Evolutionary conservation across 129 eudicot genomes (phyloP), one percentile per base, ranked within the genome.

Genomic region (Arctium lappa): DNA sequence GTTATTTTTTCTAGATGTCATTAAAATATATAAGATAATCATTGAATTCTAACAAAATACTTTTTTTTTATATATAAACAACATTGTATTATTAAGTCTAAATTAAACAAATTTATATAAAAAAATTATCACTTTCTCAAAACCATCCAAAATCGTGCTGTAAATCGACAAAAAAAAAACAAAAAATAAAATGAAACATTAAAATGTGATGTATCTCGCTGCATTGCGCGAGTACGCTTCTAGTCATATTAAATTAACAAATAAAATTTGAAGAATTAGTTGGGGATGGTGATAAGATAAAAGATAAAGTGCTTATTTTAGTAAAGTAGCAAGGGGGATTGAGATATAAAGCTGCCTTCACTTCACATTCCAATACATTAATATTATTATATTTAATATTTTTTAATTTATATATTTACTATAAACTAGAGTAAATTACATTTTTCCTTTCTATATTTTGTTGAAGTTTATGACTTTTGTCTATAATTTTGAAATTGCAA

Each of bases 331-430:
- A 79, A 79, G 44, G 42, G 75, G 63, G 83, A 73, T 79, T 62
- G 83, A 79, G 87, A 79, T 84, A 72, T 84, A 84, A 84, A 78
- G 87, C 87, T 78, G 87, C 79, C 83, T 84, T 53, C 80, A 84
- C 83, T 84, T 53, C 80, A 84, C 79, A 84, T 84, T 79, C 83
- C 70, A 79, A 10, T 62, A 78, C 73, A 78, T 78, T 83, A 34
- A 39, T 71, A 63, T 44, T 18, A 63, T 72, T 30, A 16, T 78
- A 77, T 7, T 22, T 22, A 46, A 8, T 10, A 37, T 13, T n/a
- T 31, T 72, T 18, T 30, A 79, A 40, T 13, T 38, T n/a, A 13
- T 39, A 29, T 18, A 38, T n/a, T 53, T 33, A 33, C 36, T 33
- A 22, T 22, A 33, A 33, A 33, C 36, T 33, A 33, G 22, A 4